Evolutionary conservation across 805 yeast genomes (phyloP).

Genomic region (Candida stauntonica): DNA sequence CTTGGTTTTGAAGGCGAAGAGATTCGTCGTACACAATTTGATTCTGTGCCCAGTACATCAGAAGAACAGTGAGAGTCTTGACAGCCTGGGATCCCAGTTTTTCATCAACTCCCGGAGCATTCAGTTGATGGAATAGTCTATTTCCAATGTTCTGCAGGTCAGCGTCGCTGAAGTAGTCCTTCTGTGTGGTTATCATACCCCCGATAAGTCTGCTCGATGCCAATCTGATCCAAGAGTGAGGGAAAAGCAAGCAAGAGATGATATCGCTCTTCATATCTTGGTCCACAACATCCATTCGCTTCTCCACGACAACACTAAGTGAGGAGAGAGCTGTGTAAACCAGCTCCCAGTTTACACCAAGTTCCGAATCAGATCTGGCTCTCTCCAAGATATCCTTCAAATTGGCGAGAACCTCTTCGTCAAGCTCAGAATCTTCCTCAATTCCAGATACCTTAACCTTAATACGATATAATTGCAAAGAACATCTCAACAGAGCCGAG

Average conservation of each 20-base stretch:
- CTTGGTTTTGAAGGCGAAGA: conserved; percentile 13
- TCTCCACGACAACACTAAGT: conserved; percentile 39
- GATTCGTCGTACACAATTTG: conserved; percentile 31
- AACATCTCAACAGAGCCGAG: conserved; percentile 58
- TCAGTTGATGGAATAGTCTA: conserved; percentile 69
- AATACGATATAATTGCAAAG: conserved; percentile 67
- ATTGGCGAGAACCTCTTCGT: conserved; percentile 35
- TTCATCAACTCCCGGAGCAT: conserved; percentile 70
- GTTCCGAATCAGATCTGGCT: conserved; percentile 34
- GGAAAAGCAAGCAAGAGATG: conserved; percentile 60
- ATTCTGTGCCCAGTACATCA: conserved; percentile 53
- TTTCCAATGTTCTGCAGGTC: conserved; percentile 66
- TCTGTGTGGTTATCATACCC: conserved; percentile 39
- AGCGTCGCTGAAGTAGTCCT: conserved; percentile 33
- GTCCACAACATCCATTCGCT: conserved; percentile 26
- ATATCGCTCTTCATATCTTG: conserved; percentile 36
- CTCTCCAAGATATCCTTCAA: conserved; percentile 32
- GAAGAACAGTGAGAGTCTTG: conserved; percentile 58
- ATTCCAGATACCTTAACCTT: conserved; percentile 38
- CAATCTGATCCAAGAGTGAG: conserved; percentile 89
- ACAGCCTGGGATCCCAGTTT: conserved; percentile 59
- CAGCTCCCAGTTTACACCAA: conserved; percentile 67
- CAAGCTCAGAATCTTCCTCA: conserved; percentile 41
- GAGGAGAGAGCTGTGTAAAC: conserved; percentile 62
- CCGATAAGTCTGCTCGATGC: conserved; percentile 58